These are phyloP conservation scores for Heterobasidion parviporum DNA, from an alignment of 1,284 basidiomycete species.

Conservation along the genomic window DNA sequence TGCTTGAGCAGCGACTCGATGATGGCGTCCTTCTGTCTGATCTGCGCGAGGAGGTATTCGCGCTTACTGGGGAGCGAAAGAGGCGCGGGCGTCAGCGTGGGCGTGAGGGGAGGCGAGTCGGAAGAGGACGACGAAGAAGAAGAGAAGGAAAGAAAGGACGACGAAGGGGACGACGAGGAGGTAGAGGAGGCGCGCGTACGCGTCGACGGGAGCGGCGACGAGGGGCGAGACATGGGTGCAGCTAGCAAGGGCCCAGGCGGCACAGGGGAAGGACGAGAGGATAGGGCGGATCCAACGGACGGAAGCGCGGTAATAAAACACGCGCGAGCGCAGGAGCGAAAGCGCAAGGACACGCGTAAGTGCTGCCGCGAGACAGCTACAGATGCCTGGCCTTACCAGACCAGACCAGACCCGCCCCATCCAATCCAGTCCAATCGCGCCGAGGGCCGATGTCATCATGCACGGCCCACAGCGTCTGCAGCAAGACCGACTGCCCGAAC, in stretches of 20 bases:
- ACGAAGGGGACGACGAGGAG: slow-evolving; percentile 5
- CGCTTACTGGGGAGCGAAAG: slow-evolving; percentile 51
- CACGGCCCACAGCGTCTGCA: too few relatives aligned
- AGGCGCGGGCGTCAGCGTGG: background rate
- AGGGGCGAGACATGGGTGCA: background rate
- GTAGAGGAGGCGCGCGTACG: background rate
- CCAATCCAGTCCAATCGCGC: too few relatives aligned
- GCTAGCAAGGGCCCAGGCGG: background rate
- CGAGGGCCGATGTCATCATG: too few relatives aligned
- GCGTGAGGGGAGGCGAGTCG: background rate
- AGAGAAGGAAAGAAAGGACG: slow-evolving; percentile 22
- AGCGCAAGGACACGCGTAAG: background rate
- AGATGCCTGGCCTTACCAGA: background rate
- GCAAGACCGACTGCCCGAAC: too few relatives aligned
- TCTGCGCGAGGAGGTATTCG: slow-evolving; percentile 73
- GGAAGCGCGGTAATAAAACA: background rate
- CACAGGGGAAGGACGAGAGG: background rate
- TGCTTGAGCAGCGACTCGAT: slow-evolving; percentile 77
- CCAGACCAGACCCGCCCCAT: too few relatives aligned
- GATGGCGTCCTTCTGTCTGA: slow-evolving; percentile 74
- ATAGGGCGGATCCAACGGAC: background rate
- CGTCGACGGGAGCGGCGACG: slow-evolving; percentile 1
- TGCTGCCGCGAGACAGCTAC: background rate
- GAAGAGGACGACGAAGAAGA: slow-evolving; percentile 20
- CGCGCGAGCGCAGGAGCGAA: background rate